Conservation (phyloP, 306 rosid genomes). For the Quercus dentata region DNA sequence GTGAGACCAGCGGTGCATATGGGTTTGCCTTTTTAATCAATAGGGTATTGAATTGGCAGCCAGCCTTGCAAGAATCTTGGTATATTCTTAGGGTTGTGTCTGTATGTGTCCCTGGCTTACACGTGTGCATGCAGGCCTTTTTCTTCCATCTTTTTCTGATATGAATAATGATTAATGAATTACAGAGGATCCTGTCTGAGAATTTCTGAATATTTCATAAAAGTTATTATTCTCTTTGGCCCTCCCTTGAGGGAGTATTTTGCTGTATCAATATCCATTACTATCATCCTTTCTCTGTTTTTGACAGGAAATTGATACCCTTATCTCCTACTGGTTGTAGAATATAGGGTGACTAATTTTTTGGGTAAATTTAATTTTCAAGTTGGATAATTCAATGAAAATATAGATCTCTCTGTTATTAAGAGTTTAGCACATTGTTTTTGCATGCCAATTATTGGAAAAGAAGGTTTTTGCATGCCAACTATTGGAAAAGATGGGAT, state of each 20-base stretch:
- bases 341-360: not conserved
- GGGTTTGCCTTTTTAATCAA: slow-evolving; percentile 23
- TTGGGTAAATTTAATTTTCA: too few species aligned
- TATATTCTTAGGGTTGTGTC: slow-evolving; percentile 29
- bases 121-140: slow-evolving; percentile 17
- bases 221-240: not conserved
- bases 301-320: not conserved
- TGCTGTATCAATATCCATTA: not conserved
- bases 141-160: not conserved
- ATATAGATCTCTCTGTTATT: too few species aligned
- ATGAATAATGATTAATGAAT: not conserved
- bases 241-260: not conserved
- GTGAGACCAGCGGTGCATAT: slow-evolving; percentile 42
- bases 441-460: too few species aligned
- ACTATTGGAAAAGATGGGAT: too few species aligned
- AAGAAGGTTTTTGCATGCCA: too few species aligned
- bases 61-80: slow-evolving; percentile 55
- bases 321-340: not conserved
- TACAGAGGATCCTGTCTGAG: not conserved
- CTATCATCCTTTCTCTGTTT: not conserved
- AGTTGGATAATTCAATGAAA: too few species aligned
- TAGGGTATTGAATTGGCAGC: slow-evolving; percentile 28
- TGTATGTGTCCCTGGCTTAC: slow-evolving; percentile 13
- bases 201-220: slow-evolving; percentile 5
- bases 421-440: too few species aligned